Conservation (phyloP, 768 basidiomycete genomes). For the Russula griseocarnosa region DNA sequence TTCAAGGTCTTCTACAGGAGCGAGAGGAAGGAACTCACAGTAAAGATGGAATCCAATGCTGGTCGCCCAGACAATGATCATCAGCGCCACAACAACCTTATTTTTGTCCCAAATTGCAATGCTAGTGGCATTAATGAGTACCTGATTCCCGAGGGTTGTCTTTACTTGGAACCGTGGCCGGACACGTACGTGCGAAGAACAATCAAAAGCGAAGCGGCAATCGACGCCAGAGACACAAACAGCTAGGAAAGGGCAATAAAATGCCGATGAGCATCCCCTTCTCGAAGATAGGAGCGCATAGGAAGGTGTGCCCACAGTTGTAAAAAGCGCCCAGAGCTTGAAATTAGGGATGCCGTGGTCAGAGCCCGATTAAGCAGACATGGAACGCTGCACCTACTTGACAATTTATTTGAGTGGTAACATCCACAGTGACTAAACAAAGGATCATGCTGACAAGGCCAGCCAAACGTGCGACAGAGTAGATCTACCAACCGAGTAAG, state of each 20-base stretch:
- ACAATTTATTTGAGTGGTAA: neutral
- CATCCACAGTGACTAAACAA: neutral
- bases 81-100: neutral
- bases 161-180: neutral
- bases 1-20: neutral
- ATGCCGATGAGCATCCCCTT: neutral
- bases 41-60: neutral
- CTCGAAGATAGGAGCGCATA: neutral
- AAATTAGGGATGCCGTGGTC: too few relatives aligned
- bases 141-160: neutral
- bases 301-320: neutral
- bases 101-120: slow-evolving; percentile 7
- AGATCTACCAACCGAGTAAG: neutral
- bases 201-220: neutral
- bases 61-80: neutral
- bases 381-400: neutral
- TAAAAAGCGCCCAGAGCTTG: neutral
- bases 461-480: neutral
- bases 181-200: slow-evolving; percentile 13
- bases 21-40: neutral
- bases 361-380: neutral
- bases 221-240: neutral
- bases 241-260: neutral
- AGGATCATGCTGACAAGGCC: neutral
- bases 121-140: neutral